phyloP scores from a whole-genome alignment of 768 basidiomycete species.

The Calvatia gigantea region DNA sequence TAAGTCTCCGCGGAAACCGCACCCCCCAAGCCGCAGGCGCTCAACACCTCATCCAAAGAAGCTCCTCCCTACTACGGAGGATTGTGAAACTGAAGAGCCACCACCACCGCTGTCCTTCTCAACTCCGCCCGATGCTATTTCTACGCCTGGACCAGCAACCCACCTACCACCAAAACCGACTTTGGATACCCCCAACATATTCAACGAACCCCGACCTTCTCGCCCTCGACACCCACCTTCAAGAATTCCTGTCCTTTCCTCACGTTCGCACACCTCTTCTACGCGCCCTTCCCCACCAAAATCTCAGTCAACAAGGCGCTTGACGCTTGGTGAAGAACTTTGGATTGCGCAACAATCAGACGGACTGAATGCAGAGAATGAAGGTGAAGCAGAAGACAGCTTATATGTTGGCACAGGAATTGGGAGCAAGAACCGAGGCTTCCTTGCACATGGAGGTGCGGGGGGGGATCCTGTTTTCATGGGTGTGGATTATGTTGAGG shows the following conservation, averaged over 20 bases:
- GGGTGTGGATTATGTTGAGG: slow-evolving; percentile 64
- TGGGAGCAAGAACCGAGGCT: slow-evolving; percentile 51
- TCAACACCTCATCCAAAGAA: slow-evolving; percentile 27
- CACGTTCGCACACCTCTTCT: slow-evolving; percentile 3
- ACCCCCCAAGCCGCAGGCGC: slow-evolving; percentile 49
- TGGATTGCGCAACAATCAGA: slow-evolving; percentile 33
- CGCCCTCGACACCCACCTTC: slow-evolving; percentile 1
- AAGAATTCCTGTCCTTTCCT: slow-evolving; percentile 12
- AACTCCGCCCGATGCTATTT: slow-evolving; percentile 5
- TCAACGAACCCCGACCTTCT: not conserved
- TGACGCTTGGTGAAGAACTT: slow-evolving; percentile 69
- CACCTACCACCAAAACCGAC: not conserved
- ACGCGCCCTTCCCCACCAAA: slow-evolving; percentile 11
- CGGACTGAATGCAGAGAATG: slow-evolving; percentile 27
- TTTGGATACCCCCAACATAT: slow-evolving; percentile 1
- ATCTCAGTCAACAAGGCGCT: slow-evolving; percentile 29
- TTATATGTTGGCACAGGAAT: slow-evolving; percentile 54
- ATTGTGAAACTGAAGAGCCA: slow-evolving; percentile 19
- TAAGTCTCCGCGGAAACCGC: slow-evolving; percentile 51
- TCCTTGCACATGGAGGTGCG: slow-evolving; percentile 72
- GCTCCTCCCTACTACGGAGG: slow-evolving; percentile 23
- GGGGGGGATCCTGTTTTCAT: slow-evolving; percentile 70
- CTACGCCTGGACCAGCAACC: slow-evolving; percentile 9
- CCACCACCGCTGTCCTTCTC: slow-evolving; percentile 2
- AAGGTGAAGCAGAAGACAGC: slow-evolving; percentile 45